Percentiles rank a stretch among this genome's conserved stretches.
These are phyloP conservation scores for Aspergillus proliferans DNA, from an alignment of 2,329 filamentous ascomycete species.

Conservation along the genomic window DNA sequence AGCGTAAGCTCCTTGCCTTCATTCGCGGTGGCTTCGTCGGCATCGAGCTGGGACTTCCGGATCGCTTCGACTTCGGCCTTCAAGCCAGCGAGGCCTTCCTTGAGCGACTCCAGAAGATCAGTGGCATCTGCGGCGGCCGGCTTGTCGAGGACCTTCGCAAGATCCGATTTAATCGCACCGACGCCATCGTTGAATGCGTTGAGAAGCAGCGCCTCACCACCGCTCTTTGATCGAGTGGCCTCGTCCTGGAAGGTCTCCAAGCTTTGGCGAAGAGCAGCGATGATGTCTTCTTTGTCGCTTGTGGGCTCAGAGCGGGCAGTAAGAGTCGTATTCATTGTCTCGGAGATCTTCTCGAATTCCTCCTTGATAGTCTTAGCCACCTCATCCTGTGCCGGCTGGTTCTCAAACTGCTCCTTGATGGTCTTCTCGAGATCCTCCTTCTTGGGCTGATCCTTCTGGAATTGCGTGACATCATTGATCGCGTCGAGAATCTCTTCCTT, in stretches of 20 bases:
- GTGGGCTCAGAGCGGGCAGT: conserved; percentile 21
- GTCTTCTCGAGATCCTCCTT: conserved; percentile 32
- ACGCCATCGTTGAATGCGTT: conserved; percentile 64
- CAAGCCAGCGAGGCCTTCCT: conserved; percentile 69
- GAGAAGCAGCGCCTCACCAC: conserved; percentile 53
- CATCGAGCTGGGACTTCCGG: conserved; percentile 49
- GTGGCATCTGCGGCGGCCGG: conserved; percentile 78
- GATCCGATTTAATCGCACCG: conserved; percentile 66
- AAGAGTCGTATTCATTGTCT: conserved; percentile 32
- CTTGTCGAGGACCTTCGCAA: conserved; percentile 69
- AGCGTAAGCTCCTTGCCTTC: conserved; percentile 54
- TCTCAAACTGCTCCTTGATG: conserved; percentile 55
- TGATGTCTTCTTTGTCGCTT: conserved; percentile 59
- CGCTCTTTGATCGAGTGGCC: conserved; percentile 48
- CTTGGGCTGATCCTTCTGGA: conserved; percentile 28
- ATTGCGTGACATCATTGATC: conserved; percentile 45
- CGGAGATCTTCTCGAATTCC: conserved; percentile 57
- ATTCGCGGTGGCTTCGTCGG: conserved; percentile 46
- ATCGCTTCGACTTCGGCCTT: conserved; percentile 72
- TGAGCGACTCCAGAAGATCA: conserved; percentile 83
- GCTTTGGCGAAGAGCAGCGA: conserved; percentile 45
- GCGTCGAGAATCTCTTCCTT: conserved; percentile 59
- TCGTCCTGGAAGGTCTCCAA: conserved; percentile 44
- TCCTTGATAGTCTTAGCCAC: conserved; percentile 46
- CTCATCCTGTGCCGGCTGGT: conserved; percentile 22